Evolutionary conservation across 768 basidiomycete species (phyloP), one percentile per base, ranked within the genome.

Genomic region (Tylopilus vinaceipallidus): DNA sequence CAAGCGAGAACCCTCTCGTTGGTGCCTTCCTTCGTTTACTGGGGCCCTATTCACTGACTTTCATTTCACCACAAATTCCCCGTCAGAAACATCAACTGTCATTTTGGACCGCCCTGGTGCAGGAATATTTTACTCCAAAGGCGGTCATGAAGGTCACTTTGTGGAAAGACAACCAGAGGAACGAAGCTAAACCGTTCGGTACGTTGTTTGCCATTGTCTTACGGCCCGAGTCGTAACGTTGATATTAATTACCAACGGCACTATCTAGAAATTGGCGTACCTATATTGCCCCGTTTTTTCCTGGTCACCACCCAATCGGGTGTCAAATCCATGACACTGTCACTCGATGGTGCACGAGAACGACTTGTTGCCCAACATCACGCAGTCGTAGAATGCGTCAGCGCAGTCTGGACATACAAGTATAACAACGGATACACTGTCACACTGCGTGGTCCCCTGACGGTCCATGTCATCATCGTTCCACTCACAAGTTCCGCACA

Each of bases 141-240:
- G 85, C 88, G 19, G 67, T 79, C 39, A 81, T 91, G 81, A 88
- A 83, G 64, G 76, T 92, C 57, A 91, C 88, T 3, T 69, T 92
- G n/a, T 91, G 90, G 90, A 88, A 88, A 63, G 89, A 91, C 65
- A 90, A 87, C 58, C 80, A 83, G 61, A 78, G 75, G 57, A 78
- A 75, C 22, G 91, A 91, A 61, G 88, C 89, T 27, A 92, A 90
- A 60, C 85, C 85, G 9, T 91, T 93, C 58, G 88, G 90, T 91
- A 47, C 41, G 86, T 59, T 41, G 12, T 48, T 42, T 6, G 0
- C 20, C 43, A 2, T 72, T 29, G 20, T 43, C n/a, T 39, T 43
- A 46, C 48, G 47, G 27, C 42, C 42, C 20, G 3, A 29, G 32
- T 56, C 35, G 36, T 26, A 48, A 41, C 27, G 24, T 35, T 53